A percentile compares a stretch with the other conserved stretches of the same genome.
phyloP scores from a whole-genome alignment of 1,284 basidiomycete genomes.

The Ceratobasidium sp. region DNA sequence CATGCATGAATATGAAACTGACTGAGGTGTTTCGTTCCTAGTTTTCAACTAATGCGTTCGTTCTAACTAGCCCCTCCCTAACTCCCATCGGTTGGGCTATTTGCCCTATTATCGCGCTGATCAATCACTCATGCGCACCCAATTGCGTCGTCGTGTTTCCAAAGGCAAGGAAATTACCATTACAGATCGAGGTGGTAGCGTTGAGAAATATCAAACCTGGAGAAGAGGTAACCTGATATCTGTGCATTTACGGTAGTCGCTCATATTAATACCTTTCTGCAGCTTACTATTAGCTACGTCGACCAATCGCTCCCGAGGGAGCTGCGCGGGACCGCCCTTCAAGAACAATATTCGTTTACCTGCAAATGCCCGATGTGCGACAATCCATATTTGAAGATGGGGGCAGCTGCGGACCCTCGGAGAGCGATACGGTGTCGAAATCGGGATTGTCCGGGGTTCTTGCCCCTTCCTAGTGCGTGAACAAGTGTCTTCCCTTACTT shows the following conservation, averaged over 20 bases:
- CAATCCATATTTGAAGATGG: slow-evolving; percentile 45
- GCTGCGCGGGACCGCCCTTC: slow-evolving; percentile 70
- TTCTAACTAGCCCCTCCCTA: slow-evolving; percentile 80
- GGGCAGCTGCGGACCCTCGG: slow-evolving; percentile 71
- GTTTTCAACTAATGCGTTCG: slow-evolving; percentile 92
- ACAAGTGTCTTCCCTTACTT: slow-evolving; percentile 68
- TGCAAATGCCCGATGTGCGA: slow-evolving; percentile 79
- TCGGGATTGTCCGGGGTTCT: slow-evolving; percentile 52
- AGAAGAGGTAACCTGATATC: slow-evolving; percentile 72
- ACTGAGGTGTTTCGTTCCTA: slow-evolving; percentile 56
- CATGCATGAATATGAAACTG: background rate
- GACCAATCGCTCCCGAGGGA: slow-evolving; percentile 79
- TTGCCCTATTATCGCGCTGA: slow-evolving; percentile 81
- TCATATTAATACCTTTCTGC: slow-evolving; percentile 55
- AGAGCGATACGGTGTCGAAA: slow-evolving; percentile 71
- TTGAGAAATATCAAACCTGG: slow-evolving; percentile 71
- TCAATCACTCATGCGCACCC: slow-evolving; percentile 93
- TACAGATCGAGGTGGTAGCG: slow-evolving; percentile 77
- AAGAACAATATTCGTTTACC: slow-evolving; percentile 83
- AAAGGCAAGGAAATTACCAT: slow-evolving; percentile 55
- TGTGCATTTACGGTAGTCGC: no score
- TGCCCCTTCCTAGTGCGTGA: slow-evolving; percentile 66
- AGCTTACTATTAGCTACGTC: slow-evolving; percentile 81
- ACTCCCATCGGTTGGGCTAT: slow-evolving; percentile 85
- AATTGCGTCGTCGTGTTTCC: slow-evolving; percentile 94